phyloP scores from a whole-genome alignment of 805 yeast species.

The Ogataea trehalophila region DNA sequence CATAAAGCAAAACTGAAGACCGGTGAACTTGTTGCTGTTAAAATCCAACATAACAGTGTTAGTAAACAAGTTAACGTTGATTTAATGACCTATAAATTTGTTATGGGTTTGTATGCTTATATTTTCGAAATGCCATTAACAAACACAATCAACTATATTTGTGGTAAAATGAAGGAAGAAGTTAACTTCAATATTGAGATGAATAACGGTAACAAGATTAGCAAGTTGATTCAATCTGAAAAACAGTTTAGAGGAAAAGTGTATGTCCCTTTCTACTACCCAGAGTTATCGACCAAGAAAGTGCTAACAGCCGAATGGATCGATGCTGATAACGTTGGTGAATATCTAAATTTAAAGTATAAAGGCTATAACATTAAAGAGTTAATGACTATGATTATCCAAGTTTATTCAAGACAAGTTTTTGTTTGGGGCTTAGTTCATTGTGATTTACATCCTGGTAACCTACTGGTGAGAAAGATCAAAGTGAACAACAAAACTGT shows the following conservation, averaged over 20 bases:
- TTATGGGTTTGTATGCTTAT: slow-evolving; percentile 49
- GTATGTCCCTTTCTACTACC: slow-evolving; percentile 52
- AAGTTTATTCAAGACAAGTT: slow-evolving; percentile 51
- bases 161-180: slow-evolving; percentile 54
- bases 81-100: slow-evolving; percentile 48
- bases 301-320: slow-evolving; percentile 73
- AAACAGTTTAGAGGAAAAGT: slow-evolving; percentile 35
- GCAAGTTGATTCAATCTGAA: slow-evolving; percentile 38
- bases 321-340: slow-evolving; percentile 59
- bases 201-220: slow-evolving; percentile 42
- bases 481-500: slow-evolving; percentile 13
- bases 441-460: slow-evolving; percentile 82
- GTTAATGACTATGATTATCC: slow-evolving; percentile 48
- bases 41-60: slow-evolving; percentile 63
- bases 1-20: slow-evolving; percentile 45
- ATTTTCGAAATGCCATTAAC: slow-evolving; percentile 62
- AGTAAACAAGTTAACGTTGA: slow-evolving; percentile 57
- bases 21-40: slow-evolving; percentile 57
- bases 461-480: slow-evolving; percentile 49
- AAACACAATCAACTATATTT: slow-evolving; percentile 51
- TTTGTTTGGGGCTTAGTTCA: slow-evolving; percentile 67
- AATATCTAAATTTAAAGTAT: slow-evolving; percentile 37
- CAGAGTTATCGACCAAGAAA: slow-evolving; percentile 40
- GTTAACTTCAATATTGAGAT: slow-evolving; percentile 57
- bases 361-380: slow-evolving; percentile 34